Evolutionary conservation across 352 stramenopile genomes (phyloP).

Genomic region (Elongisporangium undulatum): DNA sequence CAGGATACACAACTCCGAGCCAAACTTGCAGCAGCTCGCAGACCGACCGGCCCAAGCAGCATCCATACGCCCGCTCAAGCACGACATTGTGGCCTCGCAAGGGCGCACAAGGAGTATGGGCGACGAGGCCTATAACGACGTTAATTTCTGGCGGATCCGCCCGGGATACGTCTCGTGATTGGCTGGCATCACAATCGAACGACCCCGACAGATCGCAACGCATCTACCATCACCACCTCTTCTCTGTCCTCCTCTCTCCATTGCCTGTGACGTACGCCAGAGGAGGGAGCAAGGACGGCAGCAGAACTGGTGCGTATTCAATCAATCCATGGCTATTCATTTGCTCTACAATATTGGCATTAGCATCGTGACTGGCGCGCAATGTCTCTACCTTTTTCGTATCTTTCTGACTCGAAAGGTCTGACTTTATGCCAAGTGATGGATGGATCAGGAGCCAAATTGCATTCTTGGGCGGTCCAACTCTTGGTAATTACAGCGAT

Average conservation of each 20-base stretch:
- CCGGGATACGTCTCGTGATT: constrained; percentile 28
- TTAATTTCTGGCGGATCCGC: constrained; percentile 83
- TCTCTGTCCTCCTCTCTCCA: not conserved
- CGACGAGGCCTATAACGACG: constrained; percentile 84
- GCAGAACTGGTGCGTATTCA: not conserved
- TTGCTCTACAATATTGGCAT: not conserved
- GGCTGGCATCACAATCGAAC: not conserved
- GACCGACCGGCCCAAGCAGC: not conserved
- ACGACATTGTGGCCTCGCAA: constrained; percentile 26
- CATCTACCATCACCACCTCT: not conserved
- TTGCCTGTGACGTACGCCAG: not conserved
- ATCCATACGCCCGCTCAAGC: not conserved
- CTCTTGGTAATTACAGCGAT: not conserved
- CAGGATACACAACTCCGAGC: not conserved
- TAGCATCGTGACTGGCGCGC: too few species aligned
- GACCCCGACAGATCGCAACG: not conserved
- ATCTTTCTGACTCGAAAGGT: not conserved
- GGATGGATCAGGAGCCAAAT: not conserved
- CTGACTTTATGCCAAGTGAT: too few species aligned
- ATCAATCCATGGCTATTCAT: not conserved
- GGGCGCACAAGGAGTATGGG: constrained; percentile 45
- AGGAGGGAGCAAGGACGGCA: not conserved
- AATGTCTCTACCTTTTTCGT: not conserved
- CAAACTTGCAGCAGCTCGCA: not conserved
- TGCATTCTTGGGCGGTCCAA: not conserved